A percentile compares a stretch with the other conserved stretches of the same genome.
These are phyloP conservation scores for Sechiopsis laciniata DNA, from an alignment of 306 rosid genomes.

Conservation along the genomic window DNA sequence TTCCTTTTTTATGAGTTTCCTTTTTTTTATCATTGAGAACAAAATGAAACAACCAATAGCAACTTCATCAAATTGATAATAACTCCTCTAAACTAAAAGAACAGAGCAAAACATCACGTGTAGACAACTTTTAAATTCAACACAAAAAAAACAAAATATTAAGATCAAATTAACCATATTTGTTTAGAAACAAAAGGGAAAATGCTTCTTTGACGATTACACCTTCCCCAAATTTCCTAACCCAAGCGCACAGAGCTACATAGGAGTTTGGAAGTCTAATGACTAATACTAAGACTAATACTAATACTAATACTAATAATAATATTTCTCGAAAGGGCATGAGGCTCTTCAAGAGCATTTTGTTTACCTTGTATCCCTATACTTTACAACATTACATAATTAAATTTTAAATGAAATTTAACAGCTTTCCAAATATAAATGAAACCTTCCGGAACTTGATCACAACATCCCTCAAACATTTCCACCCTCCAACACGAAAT, in stretches of 20 bases:
- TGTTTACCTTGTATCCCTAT: not conserved
- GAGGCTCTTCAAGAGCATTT: slow-evolving; percentile 2
- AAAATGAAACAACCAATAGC: too few species aligned
- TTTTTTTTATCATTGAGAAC: too few species aligned
- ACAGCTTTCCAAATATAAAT: slow-evolving; percentile 1
- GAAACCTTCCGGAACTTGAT: slow-evolving; percentile 88
- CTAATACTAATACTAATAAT: not conserved
- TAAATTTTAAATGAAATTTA: not conserved
- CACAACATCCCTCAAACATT: slow-evolving; percentile 73
- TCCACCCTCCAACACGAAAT: slow-evolving; percentile 95
- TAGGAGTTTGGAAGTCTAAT: not conserved
- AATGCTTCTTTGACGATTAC: not conserved
- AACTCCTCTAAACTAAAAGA: slow-evolving; percentile 7
- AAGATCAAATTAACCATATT: slow-evolving; percentile 8
- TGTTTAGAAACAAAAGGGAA: not conserved
- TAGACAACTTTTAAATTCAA: not conserved
- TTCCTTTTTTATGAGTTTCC: too few species aligned
- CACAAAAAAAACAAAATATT: not conserved
- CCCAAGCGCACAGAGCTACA: not conserved
- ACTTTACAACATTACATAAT: not conserved
- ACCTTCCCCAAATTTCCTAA: not conserved
- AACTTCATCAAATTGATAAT: not conserved
- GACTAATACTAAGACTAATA: not conserved
- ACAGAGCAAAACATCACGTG: not conserved
- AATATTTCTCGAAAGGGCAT: not conserved